phyloP scores from a whole-genome alignment of 305 asterid genomes.

The Plantago coronopus region DNA sequence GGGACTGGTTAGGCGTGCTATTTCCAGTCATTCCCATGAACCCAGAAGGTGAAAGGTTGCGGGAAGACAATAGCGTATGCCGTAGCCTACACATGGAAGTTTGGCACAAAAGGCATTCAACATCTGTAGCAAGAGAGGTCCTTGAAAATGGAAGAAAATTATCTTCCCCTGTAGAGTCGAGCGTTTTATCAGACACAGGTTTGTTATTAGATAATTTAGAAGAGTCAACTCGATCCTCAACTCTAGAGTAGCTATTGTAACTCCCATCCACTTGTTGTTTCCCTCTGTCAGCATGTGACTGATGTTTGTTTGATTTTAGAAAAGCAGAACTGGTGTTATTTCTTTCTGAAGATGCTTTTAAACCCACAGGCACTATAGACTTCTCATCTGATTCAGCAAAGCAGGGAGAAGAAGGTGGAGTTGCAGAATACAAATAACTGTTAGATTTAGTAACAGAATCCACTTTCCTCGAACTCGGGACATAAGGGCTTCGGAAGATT shows the following conservation, averaged over 20 bases:
- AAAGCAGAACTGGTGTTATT: conserved; percentile 34
- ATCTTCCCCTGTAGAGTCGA: conserved; percentile 49
- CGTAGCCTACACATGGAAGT: conserved; percentile 93
- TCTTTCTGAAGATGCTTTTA: conserved; percentile 46
- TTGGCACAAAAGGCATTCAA: conserved; percentile 88
- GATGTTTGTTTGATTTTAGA: conserved; percentile 58
- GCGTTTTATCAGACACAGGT: conserved; percentile 38
- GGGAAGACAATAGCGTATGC: conserved; percentile 63
- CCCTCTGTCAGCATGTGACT: conserved; percentile 69
- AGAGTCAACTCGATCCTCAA: conserved; percentile 42
- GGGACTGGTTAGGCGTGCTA: conserved; percentile 47
- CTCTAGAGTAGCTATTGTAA: conserved; percentile 39
- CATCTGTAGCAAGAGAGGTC: conserved; percentile 78
- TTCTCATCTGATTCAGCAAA: conserved; percentile 68
- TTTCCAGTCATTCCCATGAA: conserved; percentile 59
- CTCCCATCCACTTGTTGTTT: conserved; percentile 40
- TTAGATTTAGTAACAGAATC: conserved; percentile 85
- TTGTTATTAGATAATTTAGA: conserved; percentile 52
- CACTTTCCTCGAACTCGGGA: conserved; percentile 81
- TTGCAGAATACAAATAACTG: conserved; percentile 87
- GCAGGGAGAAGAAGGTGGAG: conserved; percentile 82
- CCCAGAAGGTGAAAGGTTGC: conserved; percentile 43
- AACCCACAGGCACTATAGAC: conserved; percentile 47
- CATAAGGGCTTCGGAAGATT: conserved; percentile 79
- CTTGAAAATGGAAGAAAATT: conserved; percentile 53